Evolutionary conservation across 1,284 basidiomycete genomes (phyloP), one percentile per base, ranked within the genome.

Genomic region (Mixia osmundae): DNA sequence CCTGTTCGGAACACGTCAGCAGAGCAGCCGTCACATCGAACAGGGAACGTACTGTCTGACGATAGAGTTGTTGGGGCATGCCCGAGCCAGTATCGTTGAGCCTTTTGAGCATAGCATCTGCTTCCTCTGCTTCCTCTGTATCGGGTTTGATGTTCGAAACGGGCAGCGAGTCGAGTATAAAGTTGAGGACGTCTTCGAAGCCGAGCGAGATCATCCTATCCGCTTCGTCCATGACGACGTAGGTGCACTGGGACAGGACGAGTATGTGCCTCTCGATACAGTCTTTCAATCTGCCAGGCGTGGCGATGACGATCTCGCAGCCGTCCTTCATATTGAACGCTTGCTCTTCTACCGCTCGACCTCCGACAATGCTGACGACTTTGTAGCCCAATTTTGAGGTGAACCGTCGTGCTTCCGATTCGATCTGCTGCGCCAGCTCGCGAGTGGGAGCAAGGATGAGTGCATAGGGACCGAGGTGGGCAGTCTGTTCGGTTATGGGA

Each of bases 161-260:
- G 3, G 91, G 89, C 44, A 97, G 65, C 41, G 79, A 71, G 57
- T 95, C 89, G 35, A 99, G 63, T 48, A 99, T 97, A 55, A 82
- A 94, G 26, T 78, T 83, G 35, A 99, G 62, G 54, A 89, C 83
- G 11, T 68, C 69, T 56, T 97, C 91, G 57, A 95, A 97, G 8
- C 91, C 91, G 22, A 97, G 71, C 52, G 91, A 75, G 39, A 97
- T 83, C 89, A 97, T 95, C 38, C 87, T 71, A 57, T 99, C 89
- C 14, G 91, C 91, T 62, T 99, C 89, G 57, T 97, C 91, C 83
- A 97, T 89, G 44, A 97, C 87, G 36, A 97, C 73, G 54, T 95
- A 97, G 1, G 79, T 79, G 57, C 89, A 95, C 58, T 97, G 89
- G 4, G 76, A 76, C 34, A 99, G 68, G 25, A 97, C 87, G 24